Evolutionary conservation across 768 basidiomycete species (phyloP).

Genomic region (Saitozyma podzolica): DNA sequence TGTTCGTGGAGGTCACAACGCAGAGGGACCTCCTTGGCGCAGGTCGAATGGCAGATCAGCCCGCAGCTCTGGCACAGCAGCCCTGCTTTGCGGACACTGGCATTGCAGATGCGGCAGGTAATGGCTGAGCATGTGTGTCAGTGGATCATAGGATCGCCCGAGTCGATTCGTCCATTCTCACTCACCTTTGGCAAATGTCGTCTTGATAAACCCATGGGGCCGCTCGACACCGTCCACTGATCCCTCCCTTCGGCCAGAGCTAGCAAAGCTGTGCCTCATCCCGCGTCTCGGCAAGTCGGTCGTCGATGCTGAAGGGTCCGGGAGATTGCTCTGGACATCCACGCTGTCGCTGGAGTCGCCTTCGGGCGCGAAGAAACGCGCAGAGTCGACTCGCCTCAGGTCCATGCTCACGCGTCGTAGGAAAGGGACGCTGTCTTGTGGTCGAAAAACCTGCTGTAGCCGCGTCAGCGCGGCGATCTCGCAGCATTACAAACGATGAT

Average conservation of each 20-base stretch:
- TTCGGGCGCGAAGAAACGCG: conserved; percentile 20
- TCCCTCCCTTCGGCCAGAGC: conserved; percentile 53
- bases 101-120: conserved; percentile 78
- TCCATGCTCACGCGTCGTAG: conserved; percentile 86
- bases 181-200: conserved; percentile 84
- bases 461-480: conserved; percentile 1
- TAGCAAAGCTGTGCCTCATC: conserved; percentile 53
- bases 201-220: conserved; percentile 82
- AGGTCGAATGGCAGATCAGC: conserved; percentile 71
- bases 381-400: conserved; percentile 66
- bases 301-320: neutral
- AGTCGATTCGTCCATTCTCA: conserved; percentile 47
- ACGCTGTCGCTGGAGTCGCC: too few species aligned
- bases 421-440: conserved; percentile 94
- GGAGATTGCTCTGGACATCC: conserved; percentile 4
- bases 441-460: conserved; percentile 67
- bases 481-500: neutral
- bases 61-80: conserved; percentile 87
- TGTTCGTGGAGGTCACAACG: conserved; percentile 33
- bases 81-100: conserved; percentile 77
- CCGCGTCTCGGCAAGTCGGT: conserved; percentile 33
- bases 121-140: conserved; percentile 61
- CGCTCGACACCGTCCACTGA: conserved; percentile 53
- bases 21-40: conserved; percentile 19
- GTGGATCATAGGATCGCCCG: neutral